phyloP scores from a whole-genome alignment of 2,329 filamentous ascomycete genomes.

The Cryphonectria parasitica region DNA sequence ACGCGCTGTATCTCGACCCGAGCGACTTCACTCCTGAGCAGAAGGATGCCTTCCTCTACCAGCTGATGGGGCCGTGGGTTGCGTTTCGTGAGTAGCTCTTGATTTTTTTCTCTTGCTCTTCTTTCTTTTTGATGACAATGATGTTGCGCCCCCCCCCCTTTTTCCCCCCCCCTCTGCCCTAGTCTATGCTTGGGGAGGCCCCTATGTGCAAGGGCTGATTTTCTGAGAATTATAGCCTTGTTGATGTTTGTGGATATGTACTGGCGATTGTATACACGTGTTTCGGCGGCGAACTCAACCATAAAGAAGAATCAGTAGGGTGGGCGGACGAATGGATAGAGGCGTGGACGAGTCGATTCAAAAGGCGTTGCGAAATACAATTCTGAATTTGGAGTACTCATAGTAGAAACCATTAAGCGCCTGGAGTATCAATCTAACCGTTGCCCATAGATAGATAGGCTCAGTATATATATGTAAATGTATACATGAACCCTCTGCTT shows the following conservation, averaged over 20 bases:
- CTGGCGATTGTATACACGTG: constrained; percentile 50
- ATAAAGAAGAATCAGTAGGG: constrained; percentile 48
- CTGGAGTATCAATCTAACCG: constrained; percentile 20
- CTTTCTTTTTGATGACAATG: neutral
- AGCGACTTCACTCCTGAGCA: constrained; percentile 47
- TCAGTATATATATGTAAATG: constrained; percentile 23
- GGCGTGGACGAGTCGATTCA: neutral
- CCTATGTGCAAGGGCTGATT: neutral
- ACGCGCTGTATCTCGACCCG: constrained; percentile 54
- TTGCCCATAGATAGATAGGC: constrained; percentile 7
- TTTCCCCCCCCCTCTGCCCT: neutral
- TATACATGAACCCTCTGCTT: constrained; percentile 1
- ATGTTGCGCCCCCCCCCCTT: neutral
- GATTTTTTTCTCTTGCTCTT: neutral
- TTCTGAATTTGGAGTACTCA: neutral
- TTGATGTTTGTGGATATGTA: constrained; percentile 61
- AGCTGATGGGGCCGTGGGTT: constrained; percentile 56
- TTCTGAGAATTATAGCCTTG: constrained; percentile 43
- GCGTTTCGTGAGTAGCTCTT: constrained; percentile 53
- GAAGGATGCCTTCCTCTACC: constrained; percentile 52
- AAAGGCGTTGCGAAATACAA: neutral
- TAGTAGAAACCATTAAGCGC: neutral
- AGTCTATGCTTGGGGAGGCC: neutral
- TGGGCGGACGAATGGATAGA: neutral
- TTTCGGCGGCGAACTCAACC: constrained; percentile 37